These are phyloP conservation scores for Parietaria judaica DNA, from an alignment of 306 rosid species.

Conservation along the genomic window DNA sequence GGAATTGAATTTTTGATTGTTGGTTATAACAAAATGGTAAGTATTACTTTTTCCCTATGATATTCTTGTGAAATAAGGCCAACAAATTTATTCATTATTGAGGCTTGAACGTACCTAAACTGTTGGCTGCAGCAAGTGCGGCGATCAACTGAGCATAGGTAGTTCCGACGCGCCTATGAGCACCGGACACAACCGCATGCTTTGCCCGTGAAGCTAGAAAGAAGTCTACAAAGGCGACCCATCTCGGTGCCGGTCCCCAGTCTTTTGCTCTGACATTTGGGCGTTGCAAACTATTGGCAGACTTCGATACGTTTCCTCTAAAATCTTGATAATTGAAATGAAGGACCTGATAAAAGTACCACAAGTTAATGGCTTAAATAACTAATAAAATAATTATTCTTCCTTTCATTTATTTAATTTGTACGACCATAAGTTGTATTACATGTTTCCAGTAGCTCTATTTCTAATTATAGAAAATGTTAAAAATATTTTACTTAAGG, in stretches of 20 bases:
- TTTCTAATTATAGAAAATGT: no score
- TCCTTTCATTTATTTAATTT: no score
- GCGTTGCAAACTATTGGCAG: slow-evolving; percentile 30
- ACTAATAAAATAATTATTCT: no score
- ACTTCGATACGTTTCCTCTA: slow-evolving; percentile 54
- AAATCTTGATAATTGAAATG: slow-evolving; percentile 77
- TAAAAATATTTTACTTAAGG: no score
- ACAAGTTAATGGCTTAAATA: neutral
- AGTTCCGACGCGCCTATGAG: slow-evolving; percentile 91
- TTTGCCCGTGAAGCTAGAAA: slow-evolving; percentile 87
- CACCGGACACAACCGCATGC: slow-evolving; percentile 74
- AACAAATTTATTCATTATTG: no score
- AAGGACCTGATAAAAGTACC: slow-evolving; percentile 55
- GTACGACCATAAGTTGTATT: no score
- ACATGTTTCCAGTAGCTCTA: no score
- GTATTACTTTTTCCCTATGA: no score
- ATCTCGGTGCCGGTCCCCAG: slow-evolving; percentile 98
- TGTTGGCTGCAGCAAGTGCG: slow-evolving; percentile 71
- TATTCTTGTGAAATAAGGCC: no score
- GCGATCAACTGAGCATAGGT: slow-evolving; percentile 94
- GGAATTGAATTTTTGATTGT: no score
- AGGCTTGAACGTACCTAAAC: slow-evolving; percentile 36
- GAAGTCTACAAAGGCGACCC: slow-evolving; percentile 98
- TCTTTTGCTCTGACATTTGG: slow-evolving; percentile 74
- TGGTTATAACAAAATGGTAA: no score